Evolutionary conservation across 352 stramenopile genomes (phyloP).

Genomic region (Phytopythium delawarense): DNA sequence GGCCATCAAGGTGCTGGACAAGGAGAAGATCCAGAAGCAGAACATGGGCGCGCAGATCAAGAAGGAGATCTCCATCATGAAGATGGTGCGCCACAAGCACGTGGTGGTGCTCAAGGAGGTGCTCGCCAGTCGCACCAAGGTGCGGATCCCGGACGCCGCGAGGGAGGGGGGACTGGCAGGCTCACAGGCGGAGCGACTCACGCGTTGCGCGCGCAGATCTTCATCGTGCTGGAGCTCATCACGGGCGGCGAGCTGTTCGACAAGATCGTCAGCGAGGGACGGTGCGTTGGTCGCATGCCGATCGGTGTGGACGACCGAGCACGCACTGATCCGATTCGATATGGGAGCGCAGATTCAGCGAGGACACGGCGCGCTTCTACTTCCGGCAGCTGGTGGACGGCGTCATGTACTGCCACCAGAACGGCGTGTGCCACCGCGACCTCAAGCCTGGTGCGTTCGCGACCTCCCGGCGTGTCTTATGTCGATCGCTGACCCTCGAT

Average conservation of each 20-base stretch:
- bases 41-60: constrained; percentile 98
- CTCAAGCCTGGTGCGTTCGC: constrained; percentile 87
- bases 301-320: neutral
- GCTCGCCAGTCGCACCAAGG: constrained; percentile 94
- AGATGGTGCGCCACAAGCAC: constrained; percentile 91
- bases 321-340: neutral
- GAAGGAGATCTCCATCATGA: constrained; percentile 99
- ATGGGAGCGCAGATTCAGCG: constrained; percentile 75
- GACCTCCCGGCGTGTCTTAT: neutral
- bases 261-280: constrained; percentile 95
- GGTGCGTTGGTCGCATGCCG: constrained; percentile 21
- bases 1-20: constrained; percentile 98
- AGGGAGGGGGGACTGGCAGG: constrained; percentile 26
- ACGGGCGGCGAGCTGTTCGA: constrained; percentile 92
- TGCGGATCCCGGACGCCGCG: constrained; percentile 16
- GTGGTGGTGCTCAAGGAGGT: constrained; percentile 88
- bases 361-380: constrained; percentile 97
- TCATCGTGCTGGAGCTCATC: constrained; percentile 93
- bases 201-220: constrained; percentile 80
- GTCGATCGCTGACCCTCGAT: neutral
- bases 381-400: constrained; percentile 98
- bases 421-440: constrained; percentile 96
- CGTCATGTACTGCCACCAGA: constrained; percentile 96
- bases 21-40: constrained; percentile 98
- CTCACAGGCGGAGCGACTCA: constrained; percentile 15